Base-by-base conservation (phyloP, 257 asterid genomes). In the Nicotiana undulata region DNA sequence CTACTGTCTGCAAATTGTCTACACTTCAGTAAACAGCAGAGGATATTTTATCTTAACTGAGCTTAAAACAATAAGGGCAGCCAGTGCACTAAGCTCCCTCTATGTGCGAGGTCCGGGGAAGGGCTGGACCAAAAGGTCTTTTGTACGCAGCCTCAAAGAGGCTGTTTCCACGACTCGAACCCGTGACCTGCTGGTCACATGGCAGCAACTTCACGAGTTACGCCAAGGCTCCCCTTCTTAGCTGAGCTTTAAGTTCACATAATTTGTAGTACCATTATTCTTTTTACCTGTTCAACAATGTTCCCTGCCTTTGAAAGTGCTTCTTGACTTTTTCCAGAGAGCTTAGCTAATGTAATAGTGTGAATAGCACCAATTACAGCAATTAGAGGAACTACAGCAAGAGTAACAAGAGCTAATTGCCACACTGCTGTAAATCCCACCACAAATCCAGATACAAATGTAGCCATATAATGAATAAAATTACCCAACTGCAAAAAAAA, bases 391-490 rank as follows among this genome's bases (percentile, higher is more conserved):
- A 93, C 97, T 32, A 94, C 98, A 11, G 96, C 97, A 51, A 94
- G 88, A 37, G 98, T 94, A 29, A 90, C 93, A 15, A 94, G 79
- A 82, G 98, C 96, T 76, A 94, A 79, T 80, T 93, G 97, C 98
- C 98, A 94, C 17, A 90, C 98, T 75, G 98, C 98, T 49, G 91
- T 89, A 80, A 94, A 94, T 7, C 98, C 98, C 82, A 94, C 97
- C 81, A 93, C 93, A 85, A 94, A 93, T 84, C 97, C 98, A 68
- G 97, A 89, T 53, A 93, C 94, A 84, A 93, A 92, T 61, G 97
- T 94, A 80, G 98, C 98, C 93, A 94, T 89, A 85, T 94, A 94
- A 82, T 94, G 98, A 89, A 94, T 86, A 90, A 94, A 94, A 92
- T 94, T 94, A 20, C 98, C 98, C 93, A 94, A 84, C 98, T 92